phyloP scores from a whole-genome alignment of 305 asterid genomes.

The Solanum hybrid region DNA sequence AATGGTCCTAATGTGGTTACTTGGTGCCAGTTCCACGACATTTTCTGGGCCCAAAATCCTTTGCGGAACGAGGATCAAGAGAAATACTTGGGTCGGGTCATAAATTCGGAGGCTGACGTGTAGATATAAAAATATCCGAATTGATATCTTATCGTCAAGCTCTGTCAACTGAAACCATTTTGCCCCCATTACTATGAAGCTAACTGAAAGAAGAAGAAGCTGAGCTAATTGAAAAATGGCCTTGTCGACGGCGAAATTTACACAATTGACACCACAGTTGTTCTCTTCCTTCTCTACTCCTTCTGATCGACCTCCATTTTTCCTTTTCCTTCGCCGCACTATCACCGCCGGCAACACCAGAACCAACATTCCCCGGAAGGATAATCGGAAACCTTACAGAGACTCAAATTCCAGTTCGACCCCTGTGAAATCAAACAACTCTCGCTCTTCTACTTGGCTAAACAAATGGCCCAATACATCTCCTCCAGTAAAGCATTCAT shows the following conservation, averaged over 20 bases:
- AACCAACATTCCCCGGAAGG: constrained; percentile 14
- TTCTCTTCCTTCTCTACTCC: constrained; percentile 35
- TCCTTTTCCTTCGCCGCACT: constrained; percentile 38
- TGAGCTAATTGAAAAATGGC: constrained; percentile 24
- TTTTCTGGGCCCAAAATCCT: neutral
- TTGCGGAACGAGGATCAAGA: neutral
- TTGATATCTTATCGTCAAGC: constrained; percentile 21
- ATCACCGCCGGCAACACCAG: constrained; percentile 12
- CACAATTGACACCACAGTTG: constrained; percentile 63
- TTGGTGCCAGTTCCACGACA: neutral
- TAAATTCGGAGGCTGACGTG: neutral
- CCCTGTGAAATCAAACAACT: neutral
- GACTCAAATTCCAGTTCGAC: neutral
- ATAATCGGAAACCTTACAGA: constrained; percentile 15
- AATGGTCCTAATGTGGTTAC: neutral
- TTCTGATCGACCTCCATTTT: constrained; percentile 30
- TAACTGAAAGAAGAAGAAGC: neutral
- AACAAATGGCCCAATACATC: constrained; percentile 61
- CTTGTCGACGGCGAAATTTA: constrained; percentile 46
- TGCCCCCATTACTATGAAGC: neutral
- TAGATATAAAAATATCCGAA: constrained; percentile 4
- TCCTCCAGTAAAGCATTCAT: constrained; percentile 13
- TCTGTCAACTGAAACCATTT: constrained; percentile 14
- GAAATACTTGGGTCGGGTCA: neutral
- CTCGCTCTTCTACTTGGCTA: constrained; percentile 47